Conservation (phyloP, 1,139 yeast genomes). For the Chernovozyma sophiae-reginae region DNA sequence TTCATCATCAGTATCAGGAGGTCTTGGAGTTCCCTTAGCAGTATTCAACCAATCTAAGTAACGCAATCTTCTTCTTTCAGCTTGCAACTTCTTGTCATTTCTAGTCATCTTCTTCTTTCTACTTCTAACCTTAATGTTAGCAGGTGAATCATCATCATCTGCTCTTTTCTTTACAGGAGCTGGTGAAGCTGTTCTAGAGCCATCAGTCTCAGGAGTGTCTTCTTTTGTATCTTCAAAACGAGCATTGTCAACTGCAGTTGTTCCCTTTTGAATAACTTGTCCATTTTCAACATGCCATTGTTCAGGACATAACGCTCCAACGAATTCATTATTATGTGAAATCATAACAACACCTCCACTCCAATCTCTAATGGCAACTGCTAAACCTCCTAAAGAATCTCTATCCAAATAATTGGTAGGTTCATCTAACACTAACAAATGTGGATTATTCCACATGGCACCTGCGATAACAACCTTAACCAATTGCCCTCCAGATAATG, state of each 20-base stretch:
- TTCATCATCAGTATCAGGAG: slow-evolving; percentile 90
- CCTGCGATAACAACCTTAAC: slow-evolving; percentile 99
- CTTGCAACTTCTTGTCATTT: slow-evolving; percentile 88
- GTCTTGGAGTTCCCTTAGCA: slow-evolving; percentile 97
- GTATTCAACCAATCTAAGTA: slow-evolving; percentile 92
- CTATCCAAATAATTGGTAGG: slow-evolving; percentile 98
- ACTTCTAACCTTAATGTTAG: slow-evolving; percentile 85
- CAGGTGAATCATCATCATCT: slow-evolving; percentile 87
- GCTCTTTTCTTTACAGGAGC: slow-evolving; percentile 42
- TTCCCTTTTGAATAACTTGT: slow-evolving; percentile 78
- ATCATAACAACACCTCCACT: slow-evolving; percentile 97
- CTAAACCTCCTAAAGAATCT: slow-evolving; percentile 95
- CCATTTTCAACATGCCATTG: slow-evolving; percentile 98
- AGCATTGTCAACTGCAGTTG: slow-evolving; percentile 64
- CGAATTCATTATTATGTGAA: slow-evolving; percentile 95
- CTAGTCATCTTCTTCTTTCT: slow-evolving; percentile 97
- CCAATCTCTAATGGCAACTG: slow-evolving; percentile 97
- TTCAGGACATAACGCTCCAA: slow-evolving; percentile 96
- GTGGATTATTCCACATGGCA: slow-evolving; percentile 99
- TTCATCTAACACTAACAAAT: slow-evolving; percentile 91
- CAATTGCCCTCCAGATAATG: slow-evolving; percentile 95
- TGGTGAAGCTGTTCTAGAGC: slow-evolving; percentile 39
- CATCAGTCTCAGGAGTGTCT: slow-evolving; percentile 16
- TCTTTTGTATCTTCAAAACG: slow-evolving; percentile 57
- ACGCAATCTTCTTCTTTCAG: slow-evolving; percentile 90